Evolutionary conservation across 106 monocot species (phyloP), one percentile per base, ranked within the genome.

Genomic region (Chionographis japonica): DNA sequence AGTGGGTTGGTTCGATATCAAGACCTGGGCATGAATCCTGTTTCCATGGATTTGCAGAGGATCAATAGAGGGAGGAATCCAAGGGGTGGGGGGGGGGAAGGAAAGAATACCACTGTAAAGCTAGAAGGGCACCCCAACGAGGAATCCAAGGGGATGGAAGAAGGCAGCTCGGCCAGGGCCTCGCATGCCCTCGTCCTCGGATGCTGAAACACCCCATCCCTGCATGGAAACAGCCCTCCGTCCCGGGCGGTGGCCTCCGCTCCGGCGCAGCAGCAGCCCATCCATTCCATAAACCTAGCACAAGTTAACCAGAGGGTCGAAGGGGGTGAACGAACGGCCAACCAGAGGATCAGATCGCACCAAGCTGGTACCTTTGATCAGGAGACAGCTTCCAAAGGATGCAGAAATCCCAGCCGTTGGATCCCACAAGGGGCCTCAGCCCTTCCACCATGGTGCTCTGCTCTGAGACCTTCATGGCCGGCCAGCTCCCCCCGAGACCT

Each of bases 381-480:
- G 76, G 79, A 50, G 86, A 82, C 37, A 90, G 53, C 36, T 76
- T 83, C 94, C 94, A 94, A 8, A 77, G 52, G 50, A 90, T 83
- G 77, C 90, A 90, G 71, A 84, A 86, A 40, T 90, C 94, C 94
- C 94, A 90, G 8, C 72, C 87, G 68, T 80, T 73, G 14, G 50
- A 51, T n/a, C 90, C 84, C 39, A 88, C 83, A 62, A 93, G 83
- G 16, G 88, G 67, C 83, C 88, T 85, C 68, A 90, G 66, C 20
- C 71, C 74, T 66, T 90, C 75, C 4, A 63, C 56, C 55, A 82
- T 70, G 55, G 18, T 50, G 55, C 58, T 68, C 8, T 75, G 58
- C 37, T 49, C 39, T 40, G 54, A 55, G 58, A 37, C 16, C 60
- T 71, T 76, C 79, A 71, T 66, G 15, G 58, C 66, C 71, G 36